These are phyloP conservation scores for Akanthomyces dipterigenus DNA, from an alignment of 2,329 filamentous ascomycete species.

Conservation along the genomic window DNA sequence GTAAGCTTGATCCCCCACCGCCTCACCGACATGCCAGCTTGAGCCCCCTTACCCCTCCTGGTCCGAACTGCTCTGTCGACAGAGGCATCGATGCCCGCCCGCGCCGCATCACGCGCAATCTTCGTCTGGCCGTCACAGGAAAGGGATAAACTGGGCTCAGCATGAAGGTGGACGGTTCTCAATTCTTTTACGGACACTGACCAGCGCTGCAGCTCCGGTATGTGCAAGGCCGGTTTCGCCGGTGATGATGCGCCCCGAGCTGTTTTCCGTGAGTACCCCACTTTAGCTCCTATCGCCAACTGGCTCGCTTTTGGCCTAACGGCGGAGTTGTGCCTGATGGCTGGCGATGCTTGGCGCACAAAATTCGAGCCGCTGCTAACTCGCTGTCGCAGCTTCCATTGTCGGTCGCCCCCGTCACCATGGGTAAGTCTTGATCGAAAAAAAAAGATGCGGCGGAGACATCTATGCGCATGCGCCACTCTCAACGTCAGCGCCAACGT, in stretches of 20 bases:
- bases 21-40: constrained; percentile 29
- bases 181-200: constrained; percentile 28
- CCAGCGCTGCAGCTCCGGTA: constrained; percentile 75
- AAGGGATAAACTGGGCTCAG: background rate
- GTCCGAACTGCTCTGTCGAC: constrained; percentile 4
- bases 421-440: background rate
- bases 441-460: background rate
- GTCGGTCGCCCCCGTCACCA: constrained; percentile 95
- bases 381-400: constrained; percentile 55
- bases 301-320: constrained; percentile 3
- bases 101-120: background rate
- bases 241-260: constrained; percentile 99
- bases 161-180: background rate
- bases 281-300: constrained; percentile 22
- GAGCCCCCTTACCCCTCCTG: constrained; percentile 17
- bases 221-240: constrained; percentile 99
- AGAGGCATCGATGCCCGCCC: background rate
- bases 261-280: constrained; percentile 88
- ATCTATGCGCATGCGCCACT: background rate
- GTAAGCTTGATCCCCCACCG: constrained; percentile 59
- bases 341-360: background rate
- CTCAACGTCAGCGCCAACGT: constrained; percentile 10
- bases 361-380: constrained; percentile 1
- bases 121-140: background rate
- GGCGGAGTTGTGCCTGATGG: background rate